These are phyloP conservation scores for Rosa chinensis DNA, from an alignment of 306 rosid genomes.

Conservation along the genomic window DNA sequence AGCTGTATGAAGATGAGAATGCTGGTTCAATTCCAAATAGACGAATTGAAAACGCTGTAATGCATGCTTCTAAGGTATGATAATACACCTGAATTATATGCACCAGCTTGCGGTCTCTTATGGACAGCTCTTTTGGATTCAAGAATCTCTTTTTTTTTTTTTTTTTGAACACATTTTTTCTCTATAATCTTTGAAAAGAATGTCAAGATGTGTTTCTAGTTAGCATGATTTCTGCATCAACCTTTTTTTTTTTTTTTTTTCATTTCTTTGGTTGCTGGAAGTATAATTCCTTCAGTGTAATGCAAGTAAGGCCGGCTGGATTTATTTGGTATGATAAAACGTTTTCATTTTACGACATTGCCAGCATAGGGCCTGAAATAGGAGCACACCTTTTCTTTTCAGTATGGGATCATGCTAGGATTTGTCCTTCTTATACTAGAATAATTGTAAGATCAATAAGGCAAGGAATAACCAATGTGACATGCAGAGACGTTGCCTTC, in stretches of 20 bases:
- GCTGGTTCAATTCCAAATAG: constrained; percentile 30
- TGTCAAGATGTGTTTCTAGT: neutral
- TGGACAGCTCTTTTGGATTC: neutral
- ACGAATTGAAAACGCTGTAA: constrained; percentile 30
- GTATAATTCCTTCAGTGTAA: neutral
- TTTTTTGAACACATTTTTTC: neutral
- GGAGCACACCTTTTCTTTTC: constrained; percentile 11
- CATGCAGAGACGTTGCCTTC: constrained; percentile 56
- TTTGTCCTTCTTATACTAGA: constrained; percentile 3
- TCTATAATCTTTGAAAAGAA: neutral
- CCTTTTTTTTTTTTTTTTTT: neutral
- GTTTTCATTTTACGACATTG: neutral
- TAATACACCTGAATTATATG: constrained; percentile 3
- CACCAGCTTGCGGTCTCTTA: neutral
- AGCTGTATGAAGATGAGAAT: constrained; percentile 30
- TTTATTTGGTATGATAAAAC: constrained; percentile 18
- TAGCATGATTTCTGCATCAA: neutral
- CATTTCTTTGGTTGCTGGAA: neutral
- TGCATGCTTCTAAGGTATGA: constrained; percentile 45
- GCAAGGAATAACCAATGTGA: constrained; percentile 40
- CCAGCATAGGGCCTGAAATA: neutral
- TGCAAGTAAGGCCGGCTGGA: constrained; percentile 10
- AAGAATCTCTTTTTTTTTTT: neutral
- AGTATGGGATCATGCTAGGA: neutral
- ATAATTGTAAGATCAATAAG: constrained; percentile 34